Conservation (phyloP, 2,329 filamentous ascomycete species). For the Lizonia empirigonia region DNA sequence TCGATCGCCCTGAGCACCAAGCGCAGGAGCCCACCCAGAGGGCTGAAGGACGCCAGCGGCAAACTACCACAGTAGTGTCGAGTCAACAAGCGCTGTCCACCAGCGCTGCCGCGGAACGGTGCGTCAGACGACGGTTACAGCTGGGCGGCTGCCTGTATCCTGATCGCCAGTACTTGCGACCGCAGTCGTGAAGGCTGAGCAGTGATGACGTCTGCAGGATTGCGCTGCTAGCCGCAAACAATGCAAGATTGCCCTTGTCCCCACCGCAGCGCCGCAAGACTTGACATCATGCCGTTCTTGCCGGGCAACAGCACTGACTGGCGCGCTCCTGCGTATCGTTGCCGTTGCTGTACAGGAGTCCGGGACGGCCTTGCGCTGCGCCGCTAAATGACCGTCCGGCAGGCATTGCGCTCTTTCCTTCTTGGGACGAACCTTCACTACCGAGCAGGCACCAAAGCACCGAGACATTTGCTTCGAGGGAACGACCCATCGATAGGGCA, state of each 20-base stretch:
- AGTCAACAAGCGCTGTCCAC: constrained; percentile 6
- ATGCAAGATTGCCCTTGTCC: constrained; percentile 6
- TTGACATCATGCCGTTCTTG: constrained; percentile 16
- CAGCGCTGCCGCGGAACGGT: constrained; percentile 7
- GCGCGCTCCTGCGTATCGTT: neutral
- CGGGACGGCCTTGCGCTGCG: neutral
- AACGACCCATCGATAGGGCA: neutral
- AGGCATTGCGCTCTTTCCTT: neutral
- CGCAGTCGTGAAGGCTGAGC: constrained; percentile 11
- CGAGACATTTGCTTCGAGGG: neutral
- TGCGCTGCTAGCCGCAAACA: constrained; percentile 3
- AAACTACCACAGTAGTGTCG: constrained; percentile 8
- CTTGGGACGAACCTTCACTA: constrained; percentile 3
- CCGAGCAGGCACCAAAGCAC: constrained; percentile 2
- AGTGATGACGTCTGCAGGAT: constrained; percentile 12
- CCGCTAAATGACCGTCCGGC: constrained; percentile 5
- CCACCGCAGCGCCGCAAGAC: constrained; percentile 13
- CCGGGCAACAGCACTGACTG: constrained; percentile 1
- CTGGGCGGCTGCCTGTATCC: constrained; percentile 2
- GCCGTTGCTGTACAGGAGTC: neutral
- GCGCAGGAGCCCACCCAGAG: constrained; percentile 13
- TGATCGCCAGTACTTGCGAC: constrained; percentile 11
- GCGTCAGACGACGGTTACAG: constrained; percentile 8
- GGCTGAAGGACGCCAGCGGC: constrained; percentile 12
- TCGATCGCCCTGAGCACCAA: constrained; percentile 16